phyloP scores from a whole-genome alignment of 768 basidiomycete species.

The Pisolithus sp. region DNA sequence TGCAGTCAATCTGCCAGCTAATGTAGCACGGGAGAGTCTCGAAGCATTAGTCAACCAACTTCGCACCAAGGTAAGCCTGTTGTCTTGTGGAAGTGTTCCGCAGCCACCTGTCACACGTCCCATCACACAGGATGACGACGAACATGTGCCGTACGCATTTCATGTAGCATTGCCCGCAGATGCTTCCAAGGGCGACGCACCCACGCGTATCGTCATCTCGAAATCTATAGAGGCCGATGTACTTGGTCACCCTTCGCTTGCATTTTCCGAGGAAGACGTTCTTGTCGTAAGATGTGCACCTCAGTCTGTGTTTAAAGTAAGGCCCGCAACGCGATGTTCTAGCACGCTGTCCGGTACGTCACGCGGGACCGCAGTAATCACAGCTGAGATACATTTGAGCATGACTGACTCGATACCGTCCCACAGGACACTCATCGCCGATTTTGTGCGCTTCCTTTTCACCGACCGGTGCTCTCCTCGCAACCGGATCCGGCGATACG shows the following conservation, averaged over 20 bases:
- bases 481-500: conserved; percentile 93
- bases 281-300: conserved; percentile 88
- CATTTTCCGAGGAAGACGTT: conserved; percentile 80
- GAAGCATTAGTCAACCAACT: conserved; percentile 89
- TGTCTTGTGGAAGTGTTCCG: conserved; percentile 10
- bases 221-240: conserved; percentile 82
- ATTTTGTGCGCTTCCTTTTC: conserved; percentile 96
- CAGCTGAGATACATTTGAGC: conserved; percentile 1
- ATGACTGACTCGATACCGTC: background rate
- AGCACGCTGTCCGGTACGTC: conserved; percentile 77
- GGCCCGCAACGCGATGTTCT: conserved; percentile 91
- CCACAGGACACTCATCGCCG: conserved; percentile 78
- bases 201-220: conserved; percentile 76
- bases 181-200: conserved; percentile 40
- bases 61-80: conserved; percentile 54
- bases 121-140: conserved; percentile 46
- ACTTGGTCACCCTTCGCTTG: conserved; percentile 60
- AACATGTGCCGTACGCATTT: conserved; percentile 89
- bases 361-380: conserved; percentile 1
- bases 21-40: conserved; percentile 75
- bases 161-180: conserved; percentile 70
- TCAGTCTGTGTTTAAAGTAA: conserved; percentile 90
- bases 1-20: conserved; percentile 82
- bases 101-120: conserved; percentile 1
- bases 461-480: conserved; percentile 84